These are phyloP conservation scores for Vicia faba DNA, from an alignment of 306 rosid species.

Conservation along the genomic window DNA sequence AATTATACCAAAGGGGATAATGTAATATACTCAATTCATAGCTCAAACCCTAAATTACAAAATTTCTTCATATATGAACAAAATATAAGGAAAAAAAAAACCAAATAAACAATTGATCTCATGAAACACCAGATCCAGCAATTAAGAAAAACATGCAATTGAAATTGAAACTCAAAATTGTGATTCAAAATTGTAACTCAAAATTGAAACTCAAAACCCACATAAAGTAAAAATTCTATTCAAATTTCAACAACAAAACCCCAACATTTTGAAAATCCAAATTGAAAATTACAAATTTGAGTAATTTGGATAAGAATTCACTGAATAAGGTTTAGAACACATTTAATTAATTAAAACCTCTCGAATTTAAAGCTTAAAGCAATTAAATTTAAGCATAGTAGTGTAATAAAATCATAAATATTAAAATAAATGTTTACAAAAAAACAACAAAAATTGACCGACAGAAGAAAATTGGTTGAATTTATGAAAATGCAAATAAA, in stretches of 20 bases:
- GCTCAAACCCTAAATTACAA: conserved; percentile 15
- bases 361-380: not conserved
- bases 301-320: not conserved
- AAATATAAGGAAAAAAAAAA: conserved; percentile 20
- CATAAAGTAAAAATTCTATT: not conserved
- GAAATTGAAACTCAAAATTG: conserved; percentile 10
- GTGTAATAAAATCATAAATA: not conserved
- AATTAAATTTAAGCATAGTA: conserved; percentile 12
- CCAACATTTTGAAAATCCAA: conserved; percentile 5
- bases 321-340: conserved; percentile 6
- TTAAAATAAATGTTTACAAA: not conserved
- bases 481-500: conserved; percentile 31
- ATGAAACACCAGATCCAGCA: conserved; percentile 66
- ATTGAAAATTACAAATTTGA: not conserved
- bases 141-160: conserved; percentile 60
- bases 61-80: not conserved
- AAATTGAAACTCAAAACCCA: not conserved
- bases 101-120: conserved; percentile 29
- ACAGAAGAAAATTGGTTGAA: conserved; percentile 39
- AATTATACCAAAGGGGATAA: not conserved
- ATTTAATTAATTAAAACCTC: not conserved
- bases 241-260: conserved; percentile 1
- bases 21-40: conserved; percentile 24
- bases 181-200: conserved; percentile 6
- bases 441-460: conserved; percentile 38